Percentiles rank a stretch among this genome's conserved stretches.
phyloP scores from a whole-genome alignment of 2,329 filamentous ascomycete species.

The Raffaelea albimanens region DNA sequence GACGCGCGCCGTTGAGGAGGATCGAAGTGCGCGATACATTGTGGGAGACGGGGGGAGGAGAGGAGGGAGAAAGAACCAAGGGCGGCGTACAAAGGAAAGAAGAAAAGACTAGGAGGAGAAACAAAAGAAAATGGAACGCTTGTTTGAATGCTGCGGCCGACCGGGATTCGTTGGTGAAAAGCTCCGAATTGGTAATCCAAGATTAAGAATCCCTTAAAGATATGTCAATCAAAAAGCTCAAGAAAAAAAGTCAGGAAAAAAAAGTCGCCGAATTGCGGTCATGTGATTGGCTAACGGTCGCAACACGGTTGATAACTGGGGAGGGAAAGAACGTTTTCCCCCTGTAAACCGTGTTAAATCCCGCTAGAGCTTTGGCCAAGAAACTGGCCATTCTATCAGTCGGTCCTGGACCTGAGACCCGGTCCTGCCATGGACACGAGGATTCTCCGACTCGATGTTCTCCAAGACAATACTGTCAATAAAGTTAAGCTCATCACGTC shows the following conservation, averaged over 20 bases:
- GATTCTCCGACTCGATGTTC: no score
- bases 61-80: not conserved
- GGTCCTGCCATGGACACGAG: no score
- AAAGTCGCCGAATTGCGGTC: conserved; percentile 1
- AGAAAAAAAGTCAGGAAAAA: not conserved
- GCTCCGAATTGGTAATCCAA: not conserved
- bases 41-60: not conserved
- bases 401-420: no score
- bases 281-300: conserved; percentile 3
- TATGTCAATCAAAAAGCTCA: not conserved
- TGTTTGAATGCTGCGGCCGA: not conserved
- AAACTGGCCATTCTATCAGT: no score
- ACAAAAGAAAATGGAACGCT: conserved; percentile 2
- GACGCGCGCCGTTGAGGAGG: conserved; percentile 33
- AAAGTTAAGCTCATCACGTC: no score
- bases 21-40: conserved; percentile 46
- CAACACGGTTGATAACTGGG: not conserved
- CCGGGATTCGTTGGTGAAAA: not conserved
- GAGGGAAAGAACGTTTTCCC: no score
- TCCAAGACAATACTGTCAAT: no score
- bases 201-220: no score
- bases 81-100: conserved; percentile 9
- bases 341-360: no score
- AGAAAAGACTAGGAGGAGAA: conserved; percentile 5
- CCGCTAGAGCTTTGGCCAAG: no score